These are phyloP conservation scores for Detonula confervacea DNA, from an alignment of 352 stramenopile genomes.

Conservation along the genomic window DNA sequence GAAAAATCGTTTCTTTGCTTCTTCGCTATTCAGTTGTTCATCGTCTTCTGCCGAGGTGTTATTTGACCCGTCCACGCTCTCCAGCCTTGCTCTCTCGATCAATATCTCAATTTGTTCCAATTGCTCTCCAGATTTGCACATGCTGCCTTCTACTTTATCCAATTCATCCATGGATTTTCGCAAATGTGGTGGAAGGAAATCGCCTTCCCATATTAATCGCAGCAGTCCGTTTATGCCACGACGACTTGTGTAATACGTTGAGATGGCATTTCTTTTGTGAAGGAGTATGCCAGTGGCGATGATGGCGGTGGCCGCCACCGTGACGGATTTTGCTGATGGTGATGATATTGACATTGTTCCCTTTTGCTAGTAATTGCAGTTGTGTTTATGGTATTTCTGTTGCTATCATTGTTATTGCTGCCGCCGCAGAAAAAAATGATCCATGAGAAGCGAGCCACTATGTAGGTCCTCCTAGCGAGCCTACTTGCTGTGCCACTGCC, in stretches of 20 bases:
- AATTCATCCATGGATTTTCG: slow-evolving; percentile 53
- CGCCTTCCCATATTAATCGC: slow-evolving; percentile 50
- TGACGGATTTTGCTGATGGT: slow-evolving; percentile 28
- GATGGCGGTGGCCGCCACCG: slow-evolving; percentile 17
- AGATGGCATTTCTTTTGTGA: slow-evolving; percentile 31
- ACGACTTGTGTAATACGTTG: slow-evolving; percentile 18
- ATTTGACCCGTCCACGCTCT: slow-evolving; percentile 47
- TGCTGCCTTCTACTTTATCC: slow-evolving; percentile 36
- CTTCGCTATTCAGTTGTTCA: background rate
- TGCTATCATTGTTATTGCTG: no score
- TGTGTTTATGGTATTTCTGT: background rate
- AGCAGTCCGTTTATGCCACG: slow-evolving; percentile 44
- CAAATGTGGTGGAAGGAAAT: slow-evolving; percentile 49
- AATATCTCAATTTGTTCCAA: slow-evolving; percentile 58
- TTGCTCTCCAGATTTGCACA: slow-evolving; percentile 34
- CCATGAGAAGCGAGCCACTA: no score
- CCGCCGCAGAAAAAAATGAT: no score
- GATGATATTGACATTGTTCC: slow-evolving; percentile 11
- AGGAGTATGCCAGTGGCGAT: slow-evolving; percentile 27
- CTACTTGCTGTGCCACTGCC: no score
- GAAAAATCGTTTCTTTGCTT: slow-evolving; percentile 47
- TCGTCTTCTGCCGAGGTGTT: background rate
- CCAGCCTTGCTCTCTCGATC: slow-evolving; percentile 40
- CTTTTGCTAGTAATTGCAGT: no score
- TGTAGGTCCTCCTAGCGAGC: no score